phyloP scores from a whole-genome alignment of 2,329 filamentous ascomycete genomes.

The Cadophora sp. region DNA sequence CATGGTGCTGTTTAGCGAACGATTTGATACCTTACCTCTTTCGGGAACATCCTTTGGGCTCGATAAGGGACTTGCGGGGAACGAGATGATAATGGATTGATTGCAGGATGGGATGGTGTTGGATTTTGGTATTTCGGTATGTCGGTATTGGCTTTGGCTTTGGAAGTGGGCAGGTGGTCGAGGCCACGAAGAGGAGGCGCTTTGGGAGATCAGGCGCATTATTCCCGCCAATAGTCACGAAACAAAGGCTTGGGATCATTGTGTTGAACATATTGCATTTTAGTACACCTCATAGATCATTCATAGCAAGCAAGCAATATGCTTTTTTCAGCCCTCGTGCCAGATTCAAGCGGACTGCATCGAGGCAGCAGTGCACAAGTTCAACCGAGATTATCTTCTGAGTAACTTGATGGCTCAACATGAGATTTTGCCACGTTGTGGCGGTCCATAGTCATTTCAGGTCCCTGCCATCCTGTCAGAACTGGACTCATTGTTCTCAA shows the following conservation, averaged over 20 bases:
- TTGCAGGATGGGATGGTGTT: not conserved
- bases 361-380: too few relatives aligned
- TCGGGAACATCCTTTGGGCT: not conserved
- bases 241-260: not conserved
- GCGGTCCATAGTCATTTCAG: not conserved
- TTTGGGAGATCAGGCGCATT: slow-evolving; percentile 16
- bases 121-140: slow-evolving; percentile 1
- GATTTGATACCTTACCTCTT: slow-evolving; percentile 17
- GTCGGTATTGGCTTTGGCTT: not conserved
- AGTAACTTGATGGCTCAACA: too few relatives aligned
- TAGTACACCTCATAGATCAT: slow-evolving; percentile 34
- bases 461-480: not conserved
- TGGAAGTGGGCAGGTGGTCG: not conserved
- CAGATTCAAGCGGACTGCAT: not conserved
- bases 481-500: not conserved
- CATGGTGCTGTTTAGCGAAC: slow-evolving; percentile 7
- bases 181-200: not conserved
- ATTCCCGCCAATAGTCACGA: slow-evolving; percentile 21
- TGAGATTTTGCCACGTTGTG: not conserved
- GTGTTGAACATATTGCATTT: slow-evolving; percentile 15
- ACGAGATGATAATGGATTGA: slow-evolving; percentile 12
- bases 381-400: too few relatives aligned
- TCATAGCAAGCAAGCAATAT: slow-evolving; percentile 29
- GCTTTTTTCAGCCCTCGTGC: not conserved
- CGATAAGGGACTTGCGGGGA: not conserved